A percentile compares a stretch with the other conserved stretches of the same genome.
Evolutionary conservation across 352 stramenopile genomes (phyloP).

Genomic region (Phytophthora citrophthora): DNA sequence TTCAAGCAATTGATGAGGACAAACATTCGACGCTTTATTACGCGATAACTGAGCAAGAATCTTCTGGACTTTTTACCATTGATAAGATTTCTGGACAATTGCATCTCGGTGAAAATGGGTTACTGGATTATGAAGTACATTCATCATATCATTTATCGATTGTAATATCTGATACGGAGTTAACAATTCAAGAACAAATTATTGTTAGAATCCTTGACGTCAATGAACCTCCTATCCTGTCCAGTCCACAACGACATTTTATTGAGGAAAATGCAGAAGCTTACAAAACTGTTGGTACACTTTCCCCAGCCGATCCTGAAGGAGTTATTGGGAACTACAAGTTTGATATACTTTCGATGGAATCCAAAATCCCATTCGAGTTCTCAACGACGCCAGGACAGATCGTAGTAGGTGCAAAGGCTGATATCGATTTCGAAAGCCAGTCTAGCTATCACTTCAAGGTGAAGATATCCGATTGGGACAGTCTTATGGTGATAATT

Average conservation of each 20-base stretch:
- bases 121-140: conserved; percentile 25
- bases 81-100: conserved; percentile 21
- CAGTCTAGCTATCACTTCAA: conserved; percentile 8
- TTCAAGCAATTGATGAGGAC: conserved; percentile 33
- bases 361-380: conserved; percentile 8
- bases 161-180: conserved; percentile 13
- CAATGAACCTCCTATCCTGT: conserved; percentile 27
- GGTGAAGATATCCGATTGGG: conserved; percentile 22
- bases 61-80: conserved; percentile 20
- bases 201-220: conserved; percentile 19
- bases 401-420: conserved; percentile 22
- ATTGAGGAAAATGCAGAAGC: conserved; percentile 26
- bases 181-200: conserved; percentile 20
- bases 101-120: not conserved
- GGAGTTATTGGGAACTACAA: conserved; percentile 3
- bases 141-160: conserved; percentile 17
- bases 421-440: conserved; percentile 26
- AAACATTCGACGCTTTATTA: conserved; percentile 14
- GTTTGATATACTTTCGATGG: conserved; percentile 11
- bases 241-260: conserved; percentile 21
- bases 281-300: conserved; percentile 16
- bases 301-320: conserved; percentile 29
- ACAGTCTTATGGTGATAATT: conserved; percentile 14
- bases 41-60: conserved; percentile 19
- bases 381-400: conserved; percentile 19